Evolutionary conservation across 768 basidiomycete species (phyloP), one percentile per base, ranked within the genome.

Genomic region (Suillus sp.): DNA sequence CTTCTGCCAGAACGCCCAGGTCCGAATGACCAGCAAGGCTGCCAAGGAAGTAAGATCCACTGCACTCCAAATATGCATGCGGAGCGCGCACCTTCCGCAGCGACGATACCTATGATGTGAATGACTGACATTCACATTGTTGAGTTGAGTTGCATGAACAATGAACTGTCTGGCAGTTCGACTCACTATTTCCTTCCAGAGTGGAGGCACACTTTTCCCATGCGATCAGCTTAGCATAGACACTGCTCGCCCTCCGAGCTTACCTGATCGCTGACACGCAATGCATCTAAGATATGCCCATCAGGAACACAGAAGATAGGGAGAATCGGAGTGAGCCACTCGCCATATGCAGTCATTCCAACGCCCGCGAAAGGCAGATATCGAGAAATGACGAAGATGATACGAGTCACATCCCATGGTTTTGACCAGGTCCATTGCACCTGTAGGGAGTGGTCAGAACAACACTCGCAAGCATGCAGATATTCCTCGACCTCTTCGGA

Each of bases 1-100:
- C 13, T 65, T 48, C 27, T 69, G 51, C 69, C 69, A 70, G 22
- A 66, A 71, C 0, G 70, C 70, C 34, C 64, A 66, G n/a, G 69
- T 71, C 51, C 65, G 64, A 18, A 70, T 27, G 55, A 64, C 3
- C 1, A 70, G 59, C 37, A 70, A 61, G 35, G 43, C 70, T 71
- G 47, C 10, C 18, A 2, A 40, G 25, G 25, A 37, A 27, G 51
- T 27, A 47, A 20, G 10, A 20, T 7, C 10, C 37, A 5, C 18
- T 10, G 10, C 25, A 4, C 10, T 27, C 55, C 6, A 10, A 4
- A 37, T 20, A 25, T 43, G 4, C 5, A 20, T 9, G 7, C 3
- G 22, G 4, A 40, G 40, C 20, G 34, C 43, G 22, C 30, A 62
- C 63, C 27, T 43, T 64, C 63, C 3, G 63, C 43, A 20, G 63